Percentiles rank a stretch among this genome's conserved stretches.
Conservation (phyloP, 345 rosid species). For the Bruguiera parviflora region DNA sequence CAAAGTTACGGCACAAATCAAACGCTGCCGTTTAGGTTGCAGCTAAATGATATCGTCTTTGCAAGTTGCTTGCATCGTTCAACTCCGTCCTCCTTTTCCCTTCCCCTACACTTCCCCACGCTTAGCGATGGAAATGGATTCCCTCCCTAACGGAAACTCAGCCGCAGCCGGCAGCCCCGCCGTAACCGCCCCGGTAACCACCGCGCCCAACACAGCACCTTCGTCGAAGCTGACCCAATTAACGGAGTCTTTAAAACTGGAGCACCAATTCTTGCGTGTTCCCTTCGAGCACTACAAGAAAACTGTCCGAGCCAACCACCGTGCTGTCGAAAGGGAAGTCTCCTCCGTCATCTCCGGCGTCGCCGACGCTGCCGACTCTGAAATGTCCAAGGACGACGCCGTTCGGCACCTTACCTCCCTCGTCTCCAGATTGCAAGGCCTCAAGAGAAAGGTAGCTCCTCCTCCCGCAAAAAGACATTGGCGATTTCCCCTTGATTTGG, state of each 20-base stretch:
- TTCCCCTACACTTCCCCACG: no score
- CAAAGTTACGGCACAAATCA: no score
- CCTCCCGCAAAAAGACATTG: neutral
- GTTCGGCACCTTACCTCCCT: slow-evolving; percentile 68
- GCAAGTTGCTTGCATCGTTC: no score
- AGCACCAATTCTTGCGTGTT: slow-evolving; percentile 88
- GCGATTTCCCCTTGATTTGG: neutral
- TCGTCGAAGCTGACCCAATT: slow-evolving; percentile 56
- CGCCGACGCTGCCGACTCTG: slow-evolving; percentile 51
- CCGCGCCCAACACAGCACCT: slow-evolving; percentile 27
- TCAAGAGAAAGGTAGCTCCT: slow-evolving; percentile 71
- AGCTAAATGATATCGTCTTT: no score
- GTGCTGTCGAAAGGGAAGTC: slow-evolving; percentile 75
- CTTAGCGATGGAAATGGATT: slow-evolving; percentile 22
- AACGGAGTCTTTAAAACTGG: slow-evolving; percentile 78
- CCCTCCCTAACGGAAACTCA: slow-evolving; percentile 34
- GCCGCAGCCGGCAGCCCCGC: slow-evolving; percentile 5
- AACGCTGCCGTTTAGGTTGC: no score
- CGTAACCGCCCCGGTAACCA: slow-evolving; percentile 5
- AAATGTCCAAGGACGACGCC: slow-evolving; percentile 60
- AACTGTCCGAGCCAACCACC: slow-evolving; percentile 82
- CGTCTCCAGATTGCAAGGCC: slow-evolving; percentile 91
- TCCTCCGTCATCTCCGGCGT: slow-evolving; percentile 62
- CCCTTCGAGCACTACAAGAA: slow-evolving; percentile 98
- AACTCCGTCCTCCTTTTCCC: no score